Base-by-base conservation (phyloP, 208 protist species). In the Leptomonas pyrrhocoris region DNA sequence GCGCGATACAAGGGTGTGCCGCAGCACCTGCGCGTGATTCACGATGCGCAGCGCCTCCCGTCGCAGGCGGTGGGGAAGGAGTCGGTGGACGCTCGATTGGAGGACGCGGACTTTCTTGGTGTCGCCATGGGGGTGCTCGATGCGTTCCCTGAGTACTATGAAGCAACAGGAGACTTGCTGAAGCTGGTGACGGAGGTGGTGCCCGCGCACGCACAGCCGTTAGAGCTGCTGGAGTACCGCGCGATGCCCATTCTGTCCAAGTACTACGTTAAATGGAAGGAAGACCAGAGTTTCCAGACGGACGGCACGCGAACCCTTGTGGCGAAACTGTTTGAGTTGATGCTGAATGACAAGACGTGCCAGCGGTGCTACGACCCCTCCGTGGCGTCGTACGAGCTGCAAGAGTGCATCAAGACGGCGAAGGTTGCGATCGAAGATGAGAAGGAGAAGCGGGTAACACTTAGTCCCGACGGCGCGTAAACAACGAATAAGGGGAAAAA, bases 161-260 rank as follows among this genome's bases (percentile, higher is more conserved):
- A 93, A 65, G 82, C 84, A 21, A 76, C 79, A 1, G 68, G 81
- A 15, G 88, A 93, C 31, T 38, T 96, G 43, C 67, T 96, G 21
- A 68, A 62, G 30, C 62, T 94, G 4, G 21, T 94, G 31, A 65
- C 60, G 27, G 76, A 85, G 23, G 64, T 96, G 48, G 86, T 92
- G 27, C 88, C 91, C 15, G 79, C 59, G 21, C 54, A 85, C 55
- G 80, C 91, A 16, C 60, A 74, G 36, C 84, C 88, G 45, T 80
- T 96, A 36, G 85, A 86, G 49, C 74, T 96, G 43, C 74, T 96
- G 42, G 84, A 96, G 77, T 94, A 94, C 79, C 84, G 88, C 27
- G 91, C 85, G 23, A 91, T 96, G 88, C 88, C 91, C 8, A 90
- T 96, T 59, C 69, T 96, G 9, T 84, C 88, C 9, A 94, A 96